Evolutionary conservation across 306 rosid species (phyloP).

Genomic region (Ammopiptanthus mongolicus): DNA sequence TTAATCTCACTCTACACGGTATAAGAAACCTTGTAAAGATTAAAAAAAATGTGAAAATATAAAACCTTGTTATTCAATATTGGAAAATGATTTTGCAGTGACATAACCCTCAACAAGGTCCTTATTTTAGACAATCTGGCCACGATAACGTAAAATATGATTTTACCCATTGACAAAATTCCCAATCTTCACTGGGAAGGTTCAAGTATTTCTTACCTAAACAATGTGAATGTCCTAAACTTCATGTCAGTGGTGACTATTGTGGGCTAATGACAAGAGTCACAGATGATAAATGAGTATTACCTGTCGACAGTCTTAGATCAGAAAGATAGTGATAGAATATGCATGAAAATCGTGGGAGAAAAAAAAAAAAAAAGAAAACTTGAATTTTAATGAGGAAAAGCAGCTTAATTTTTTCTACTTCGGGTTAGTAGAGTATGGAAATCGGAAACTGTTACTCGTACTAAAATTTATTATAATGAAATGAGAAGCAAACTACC

Average conservation of each 20-base stretch:
- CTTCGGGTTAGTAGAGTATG: background rate
- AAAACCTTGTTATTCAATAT: background rate
- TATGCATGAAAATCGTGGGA: background rate
- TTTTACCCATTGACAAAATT: slow-evolving; percentile 10
- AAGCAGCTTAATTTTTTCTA: background rate
- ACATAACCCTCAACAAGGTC: background rate
- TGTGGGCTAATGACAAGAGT: background rate
- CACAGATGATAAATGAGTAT: background rate
- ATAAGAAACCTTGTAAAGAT: background rate
- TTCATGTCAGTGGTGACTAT: background rate
- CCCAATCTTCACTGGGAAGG: background rate
- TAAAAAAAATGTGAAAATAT: background rate
- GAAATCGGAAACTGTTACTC: background rate
- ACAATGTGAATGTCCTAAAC: background rate
- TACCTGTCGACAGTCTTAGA: background rate
- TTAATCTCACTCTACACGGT: background rate
- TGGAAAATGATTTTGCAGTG: background rate
- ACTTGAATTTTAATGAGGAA: background rate
- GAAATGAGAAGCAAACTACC: background rate
- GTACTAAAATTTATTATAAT: background rate
- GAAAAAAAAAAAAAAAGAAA: background rate
- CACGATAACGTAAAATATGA: slow-evolving; percentile 20
- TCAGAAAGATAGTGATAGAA: background rate
- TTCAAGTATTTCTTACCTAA: background rate
- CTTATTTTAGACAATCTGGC: background rate